phyloP scores from a whole-genome alignment of 768 basidiomycete species.

The Crucibulum laeve region DNA sequence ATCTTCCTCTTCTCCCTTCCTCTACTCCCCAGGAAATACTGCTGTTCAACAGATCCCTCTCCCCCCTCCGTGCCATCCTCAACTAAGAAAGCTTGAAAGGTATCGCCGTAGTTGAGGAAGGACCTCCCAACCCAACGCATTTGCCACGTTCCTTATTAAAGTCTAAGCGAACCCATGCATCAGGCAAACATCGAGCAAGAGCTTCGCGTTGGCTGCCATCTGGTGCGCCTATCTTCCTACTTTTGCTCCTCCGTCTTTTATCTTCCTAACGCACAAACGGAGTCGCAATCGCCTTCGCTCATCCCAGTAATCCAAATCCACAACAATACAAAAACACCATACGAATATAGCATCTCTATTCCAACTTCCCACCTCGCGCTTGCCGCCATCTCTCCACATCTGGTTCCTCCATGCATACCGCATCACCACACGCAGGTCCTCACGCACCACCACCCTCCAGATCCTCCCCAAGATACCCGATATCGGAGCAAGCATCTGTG shows the following conservation, averaged over 20 bases:
- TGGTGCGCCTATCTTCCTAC: conserved; percentile 50
- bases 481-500: conserved; percentile 69
- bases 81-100: conserved; percentile 84
- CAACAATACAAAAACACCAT: conserved; percentile 94
- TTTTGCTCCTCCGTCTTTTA: not conserved
- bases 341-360: conserved; percentile 91
- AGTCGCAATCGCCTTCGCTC: conserved; percentile 85
- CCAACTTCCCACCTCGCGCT: conserved; percentile 83
- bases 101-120: conserved; percentile 89
- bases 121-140: conserved; percentile 74
- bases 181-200: conserved; percentile 95
- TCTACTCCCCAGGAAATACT: conserved; percentile 97
- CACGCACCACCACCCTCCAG: conserved; percentile 51
- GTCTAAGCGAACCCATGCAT: conserved; percentile 88
- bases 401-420: conserved; percentile 57
- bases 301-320: conserved; percentile 89
- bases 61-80: conserved; percentile 62
- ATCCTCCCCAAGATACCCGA: conserved; percentile 47
- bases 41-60: conserved; percentile 80
- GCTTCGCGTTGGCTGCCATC: conserved; percentile 94
- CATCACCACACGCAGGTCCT: conserved; percentile 49
- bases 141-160: conserved; percentile 66
- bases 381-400: conserved; percentile 69
- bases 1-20: too few species aligned
- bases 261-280: conserved; percentile 31